Conservation (phyloP, 495 filamentous ascomycete species). For the Neurospora discreta region DNA sequence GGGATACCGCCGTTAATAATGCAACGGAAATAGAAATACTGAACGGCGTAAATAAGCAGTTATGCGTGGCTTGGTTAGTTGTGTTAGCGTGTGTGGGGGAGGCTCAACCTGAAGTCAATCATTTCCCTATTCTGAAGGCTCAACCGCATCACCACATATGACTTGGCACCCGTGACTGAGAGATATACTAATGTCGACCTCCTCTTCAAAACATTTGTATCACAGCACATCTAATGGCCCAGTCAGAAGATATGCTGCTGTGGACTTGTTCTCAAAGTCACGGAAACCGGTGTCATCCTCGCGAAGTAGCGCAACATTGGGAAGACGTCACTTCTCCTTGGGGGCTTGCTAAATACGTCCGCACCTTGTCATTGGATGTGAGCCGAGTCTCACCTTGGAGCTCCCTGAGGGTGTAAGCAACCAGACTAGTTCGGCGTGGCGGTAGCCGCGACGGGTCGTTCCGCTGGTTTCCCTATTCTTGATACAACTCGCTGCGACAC, state of each 20-base stretch:
- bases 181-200: background rate
- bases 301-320: background rate
- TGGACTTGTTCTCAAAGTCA: background rate
- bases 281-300: background rate
- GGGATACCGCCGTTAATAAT: background rate
- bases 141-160: background rate
- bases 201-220: background rate
- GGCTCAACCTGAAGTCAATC: background rate
- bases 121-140: background rate
- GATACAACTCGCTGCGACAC: background rate
- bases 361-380: background rate
- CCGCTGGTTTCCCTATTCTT: background rate
- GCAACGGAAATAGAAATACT: background rate
- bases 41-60: background rate
- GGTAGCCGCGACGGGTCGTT: background rate
- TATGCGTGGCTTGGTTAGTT: background rate
- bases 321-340: background rate
- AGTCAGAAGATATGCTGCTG: background rate
- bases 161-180: background rate
- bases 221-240: background rate
- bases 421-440: background rate
- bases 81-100: background rate
- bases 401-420: background rate
- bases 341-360: background rate
- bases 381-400: background rate